Percentiles rank a stretch among this genome's conserved stretches.
phyloP scores from a whole-genome alignment of 2,329 filamentous ascomycete genomes.

The Pyricularia grisea region DNA sequence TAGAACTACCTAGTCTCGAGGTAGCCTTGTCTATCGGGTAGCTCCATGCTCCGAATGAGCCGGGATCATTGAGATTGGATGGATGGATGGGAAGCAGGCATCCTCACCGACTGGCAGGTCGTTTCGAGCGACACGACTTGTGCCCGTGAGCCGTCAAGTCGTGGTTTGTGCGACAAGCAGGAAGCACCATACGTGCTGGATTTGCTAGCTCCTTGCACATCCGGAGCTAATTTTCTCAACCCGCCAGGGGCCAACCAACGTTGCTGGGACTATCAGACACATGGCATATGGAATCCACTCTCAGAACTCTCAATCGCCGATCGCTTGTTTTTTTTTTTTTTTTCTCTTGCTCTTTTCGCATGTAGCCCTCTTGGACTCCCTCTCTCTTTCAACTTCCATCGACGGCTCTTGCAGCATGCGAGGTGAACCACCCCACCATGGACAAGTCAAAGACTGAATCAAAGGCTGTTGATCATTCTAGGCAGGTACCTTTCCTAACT shows the following conservation, averaged over 20 bases:
- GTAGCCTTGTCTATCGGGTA: background rate
- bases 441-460: background rate
- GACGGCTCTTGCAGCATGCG: background rate
- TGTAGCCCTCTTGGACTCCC: background rate
- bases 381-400: background rate
- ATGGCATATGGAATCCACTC: background rate
- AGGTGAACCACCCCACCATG: background rate
- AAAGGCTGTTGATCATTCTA: background rate
- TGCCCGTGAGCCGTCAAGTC: background rate
- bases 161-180: background rate
- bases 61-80: background rate
- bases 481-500: too few species aligned
- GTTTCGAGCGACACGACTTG: background rate
- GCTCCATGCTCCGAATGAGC: background rate
- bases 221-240: background rate
- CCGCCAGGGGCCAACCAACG: background rate
- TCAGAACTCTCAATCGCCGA: background rate
- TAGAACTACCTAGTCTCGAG: background rate
- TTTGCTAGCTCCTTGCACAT: background rate
- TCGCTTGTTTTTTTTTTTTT: background rate
- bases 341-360: too few species aligned
- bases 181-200: background rate
- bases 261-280: background rate
- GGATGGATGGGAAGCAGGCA: background rate
- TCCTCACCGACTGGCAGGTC: background rate